phyloP scores from a whole-genome alignment of 768 basidiomycete species.

The Coprinellus aureogranulatus region DNA sequence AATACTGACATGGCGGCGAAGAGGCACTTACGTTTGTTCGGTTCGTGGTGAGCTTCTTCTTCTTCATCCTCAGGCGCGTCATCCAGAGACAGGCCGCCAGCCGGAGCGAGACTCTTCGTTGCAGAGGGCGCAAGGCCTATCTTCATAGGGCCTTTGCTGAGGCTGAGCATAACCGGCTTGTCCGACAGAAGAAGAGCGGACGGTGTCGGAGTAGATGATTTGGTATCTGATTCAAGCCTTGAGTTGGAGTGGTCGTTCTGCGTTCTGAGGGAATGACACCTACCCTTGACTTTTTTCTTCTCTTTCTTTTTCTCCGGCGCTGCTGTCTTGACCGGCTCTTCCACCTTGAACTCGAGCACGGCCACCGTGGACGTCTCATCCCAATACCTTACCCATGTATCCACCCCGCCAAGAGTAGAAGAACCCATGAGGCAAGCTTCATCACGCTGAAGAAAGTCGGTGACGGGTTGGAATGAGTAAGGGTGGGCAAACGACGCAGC shows the following conservation, averaged over 20 bases:
- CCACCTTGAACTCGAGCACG: slow-evolving; percentile 76
- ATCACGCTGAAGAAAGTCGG: slow-evolving; percentile 71
- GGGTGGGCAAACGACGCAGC: slow-evolving; percentile 92
- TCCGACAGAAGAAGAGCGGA: slow-evolving; percentile 71
- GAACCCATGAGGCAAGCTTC: slow-evolving; percentile 74
- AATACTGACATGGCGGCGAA: background rate
- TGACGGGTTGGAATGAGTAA: slow-evolving; percentile 81
- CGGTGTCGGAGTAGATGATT: slow-evolving; percentile 42
- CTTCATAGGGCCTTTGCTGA: slow-evolving; percentile 54
- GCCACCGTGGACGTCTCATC: slow-evolving; percentile 80
- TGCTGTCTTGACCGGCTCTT: slow-evolving; percentile 45
- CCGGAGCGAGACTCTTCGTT: slow-evolving; percentile 33
- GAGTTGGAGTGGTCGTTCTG: no score
- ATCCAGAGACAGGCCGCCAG: slow-evolving; percentile 68
- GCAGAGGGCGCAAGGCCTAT: slow-evolving; percentile 15
- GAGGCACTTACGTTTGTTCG: slow-evolving; percentile 48
- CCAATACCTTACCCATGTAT: slow-evolving; percentile 88
- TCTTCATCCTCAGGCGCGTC: slow-evolving; percentile 45
- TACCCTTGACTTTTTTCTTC: slow-evolving; percentile 59
- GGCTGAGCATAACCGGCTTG: slow-evolving; percentile 78
- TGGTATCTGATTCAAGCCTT: slow-evolving; percentile 26
- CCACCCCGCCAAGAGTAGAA: slow-evolving; percentile 63
- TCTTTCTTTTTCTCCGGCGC: slow-evolving; percentile 54
- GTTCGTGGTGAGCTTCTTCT: slow-evolving; percentile 41
- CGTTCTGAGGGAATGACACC: background rate